Conservation (phyloP, 2,329 filamentous ascomycete species). For the Aureobasidium sp. region DNA sequence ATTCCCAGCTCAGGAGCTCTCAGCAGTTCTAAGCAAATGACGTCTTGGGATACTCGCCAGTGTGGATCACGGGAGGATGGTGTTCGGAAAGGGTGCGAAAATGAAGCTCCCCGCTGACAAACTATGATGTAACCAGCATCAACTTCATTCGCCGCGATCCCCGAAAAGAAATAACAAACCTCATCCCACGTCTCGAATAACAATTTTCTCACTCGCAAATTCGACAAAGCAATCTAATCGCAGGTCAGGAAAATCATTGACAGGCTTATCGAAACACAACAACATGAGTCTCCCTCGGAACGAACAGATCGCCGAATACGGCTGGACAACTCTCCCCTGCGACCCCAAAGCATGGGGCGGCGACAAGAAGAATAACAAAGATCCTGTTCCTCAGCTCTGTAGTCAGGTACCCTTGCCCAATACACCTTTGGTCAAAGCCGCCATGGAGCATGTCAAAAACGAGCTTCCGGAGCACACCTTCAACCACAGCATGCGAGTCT, state of each 20-base stretch:
- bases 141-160: not conserved
- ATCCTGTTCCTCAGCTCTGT: not conserved
- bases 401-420: not conserved
- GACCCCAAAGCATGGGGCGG: conserved; percentile 5
- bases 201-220: too few species aligned
- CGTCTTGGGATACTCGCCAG: too few species aligned
- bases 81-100: not conserved
- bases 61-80: not conserved
- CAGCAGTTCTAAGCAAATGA: not conserved
- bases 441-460: not conserved
- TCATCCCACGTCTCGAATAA: not conserved
- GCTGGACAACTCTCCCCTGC: conserved; percentile 1
- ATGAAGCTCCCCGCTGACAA: not conserved
- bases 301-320: conserved; percentile 4
- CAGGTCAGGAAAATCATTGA: too few species aligned
- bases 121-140: not conserved
- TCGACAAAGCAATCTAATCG: too few species aligned
- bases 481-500: conserved; percentile 66
- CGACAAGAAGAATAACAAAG: not conserved
- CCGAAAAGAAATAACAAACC: not conserved
- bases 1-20: not conserved
- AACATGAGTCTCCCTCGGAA: not conserved
- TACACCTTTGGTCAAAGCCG: not conserved
- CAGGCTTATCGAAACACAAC: too few species aligned
- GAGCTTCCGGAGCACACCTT: conserved; percentile 50